Conservation (phyloP, 1,284 basidiomycete species). For the Trichosporon sp. region DNA sequence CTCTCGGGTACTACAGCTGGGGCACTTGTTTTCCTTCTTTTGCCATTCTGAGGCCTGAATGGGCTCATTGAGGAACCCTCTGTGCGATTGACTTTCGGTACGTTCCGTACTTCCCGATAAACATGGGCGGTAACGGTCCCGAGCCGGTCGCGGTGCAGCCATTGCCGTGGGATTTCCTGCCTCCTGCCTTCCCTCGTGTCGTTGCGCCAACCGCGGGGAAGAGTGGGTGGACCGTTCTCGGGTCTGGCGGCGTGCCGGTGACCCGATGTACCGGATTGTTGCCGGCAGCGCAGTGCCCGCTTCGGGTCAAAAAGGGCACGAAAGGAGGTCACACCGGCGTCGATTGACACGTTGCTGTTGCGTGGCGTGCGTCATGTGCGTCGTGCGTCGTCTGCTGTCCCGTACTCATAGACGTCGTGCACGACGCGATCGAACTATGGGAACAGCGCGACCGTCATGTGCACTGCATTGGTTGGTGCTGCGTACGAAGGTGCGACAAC, state of each 20-base stretch:
- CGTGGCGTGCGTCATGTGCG: background rate
- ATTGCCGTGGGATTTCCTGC: background rate
- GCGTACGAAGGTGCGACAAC: background rate
- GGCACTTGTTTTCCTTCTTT: background rate
- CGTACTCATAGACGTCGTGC: background rate
- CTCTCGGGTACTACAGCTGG: no score
- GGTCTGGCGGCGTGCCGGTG: background rate
- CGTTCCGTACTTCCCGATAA: constrained; percentile 6
- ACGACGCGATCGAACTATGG: background rate
- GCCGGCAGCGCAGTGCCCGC: background rate
- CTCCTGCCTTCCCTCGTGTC: background rate
- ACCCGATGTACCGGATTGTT: background rate
- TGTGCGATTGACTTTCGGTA: constrained; percentile 3
- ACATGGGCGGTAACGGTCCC: background rate
- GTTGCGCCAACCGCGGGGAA: background rate
- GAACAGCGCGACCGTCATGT: constrained; percentile 1
- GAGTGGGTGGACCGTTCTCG: constrained; percentile 3
- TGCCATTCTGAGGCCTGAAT: background rate
- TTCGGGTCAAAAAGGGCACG: constrained; percentile 12
- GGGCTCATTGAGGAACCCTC: background rate
- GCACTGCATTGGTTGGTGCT: background rate
- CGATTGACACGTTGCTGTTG: background rate
- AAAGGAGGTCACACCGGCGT: constrained; percentile 10
- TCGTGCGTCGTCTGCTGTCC: background rate
- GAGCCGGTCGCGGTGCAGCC: background rate